phyloP scores from a whole-genome alignment of 2,329 filamentous ascomycete species.

The Fragosphaeria purpurea region DNA sequence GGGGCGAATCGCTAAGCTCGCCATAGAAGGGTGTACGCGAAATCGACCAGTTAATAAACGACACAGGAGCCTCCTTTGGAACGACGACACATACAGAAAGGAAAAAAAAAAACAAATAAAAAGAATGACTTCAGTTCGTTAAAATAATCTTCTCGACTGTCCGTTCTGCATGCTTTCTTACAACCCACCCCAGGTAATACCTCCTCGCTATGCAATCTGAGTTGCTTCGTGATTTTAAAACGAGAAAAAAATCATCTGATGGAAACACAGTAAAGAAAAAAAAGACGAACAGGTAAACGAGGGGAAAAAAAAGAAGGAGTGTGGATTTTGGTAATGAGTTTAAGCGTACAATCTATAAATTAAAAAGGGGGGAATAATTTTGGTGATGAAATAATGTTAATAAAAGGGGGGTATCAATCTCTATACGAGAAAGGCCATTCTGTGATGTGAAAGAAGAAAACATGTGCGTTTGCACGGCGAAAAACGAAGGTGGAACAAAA shows the following conservation, averaged over 20 bases:
- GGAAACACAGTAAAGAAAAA: not conserved
- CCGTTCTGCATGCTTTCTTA: not conserved
- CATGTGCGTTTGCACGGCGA: too few species aligned
- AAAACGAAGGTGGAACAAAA: not conserved
- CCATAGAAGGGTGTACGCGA: too few species aligned
- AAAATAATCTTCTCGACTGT: not conserved
- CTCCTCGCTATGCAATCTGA: conserved; percentile 8
- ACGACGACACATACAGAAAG: not conserved
- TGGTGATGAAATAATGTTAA: conserved; percentile 1
- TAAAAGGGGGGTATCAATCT: conserved; percentile 6
- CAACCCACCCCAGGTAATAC: not conserved
- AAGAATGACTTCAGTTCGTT: not conserved
- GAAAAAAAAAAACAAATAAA: not conserved
- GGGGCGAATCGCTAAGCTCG: too few species aligned
- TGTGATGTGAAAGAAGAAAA: not conserved
- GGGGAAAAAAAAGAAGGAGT: not conserved
- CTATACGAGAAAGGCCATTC: conserved; percentile 3
- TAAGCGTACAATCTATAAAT: too few species aligned
- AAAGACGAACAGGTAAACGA: not conserved
- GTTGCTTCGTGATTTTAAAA: conserved; percentile 1
- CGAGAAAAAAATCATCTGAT: not conserved
- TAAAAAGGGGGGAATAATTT: not conserved
- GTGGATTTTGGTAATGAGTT: not conserved
- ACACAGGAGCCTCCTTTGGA: too few species aligned
- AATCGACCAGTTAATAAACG: too few species aligned